Base-by-base conservation (phyloP, 2,329 filamentous ascomycete genomes). In the Fusarium floridanum region DNA sequence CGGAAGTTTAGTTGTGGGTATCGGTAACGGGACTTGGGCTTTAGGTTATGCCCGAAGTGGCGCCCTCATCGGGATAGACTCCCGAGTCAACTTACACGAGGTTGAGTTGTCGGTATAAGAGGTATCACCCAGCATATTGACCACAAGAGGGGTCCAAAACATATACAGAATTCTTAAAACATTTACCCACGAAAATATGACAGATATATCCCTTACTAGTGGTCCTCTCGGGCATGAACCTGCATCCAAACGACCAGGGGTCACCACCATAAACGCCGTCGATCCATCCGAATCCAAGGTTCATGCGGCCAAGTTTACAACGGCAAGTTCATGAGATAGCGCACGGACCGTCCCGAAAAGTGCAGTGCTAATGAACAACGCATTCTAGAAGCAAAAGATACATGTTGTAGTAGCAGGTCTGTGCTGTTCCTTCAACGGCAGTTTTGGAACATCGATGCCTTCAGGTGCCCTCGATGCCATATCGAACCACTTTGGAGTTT, bases 361-460 rank as follows among this genome's bases (percentile, higher is more conserved):
- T 24, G 20, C 6, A 8, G 9, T 55, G 29, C 29, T 50, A 55
- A 22, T 16, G 22, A 63, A 63, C 60, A 27, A 7, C 24, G 6
- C 24, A 34, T 14, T 7, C 4, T 43, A 71, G 69, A 72, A 70
- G 73, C 77, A 77, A 59, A 83, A 83, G 62, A 59, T 82, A 8
- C 80, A 82, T 68, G 77, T 83, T 45, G 70, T 83, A 48, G 65
- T 81, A 10, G 81, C 81, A 11, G 82, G 82, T 22, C 82, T 83
- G 63, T 80, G 77, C 2, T 82, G 80, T 56, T 82, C 81, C 16
- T 81, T 83, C 67, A 83, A 82, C 24, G 80, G 81, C 34, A 82
- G 82, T 67, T 78, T 83, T 32, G 81, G 81, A 9, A 82, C 81
- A 2, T 82, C 81, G 5, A 81, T 83, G 75, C 81, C 81, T 4